A percentile compares a stretch with the other conserved stretches of the same genome.
These are phyloP conservation scores for Corynascus novoguineensis DNA, from an alignment of 495 filamentous ascomycete genomes.

Conservation along the genomic window DNA sequence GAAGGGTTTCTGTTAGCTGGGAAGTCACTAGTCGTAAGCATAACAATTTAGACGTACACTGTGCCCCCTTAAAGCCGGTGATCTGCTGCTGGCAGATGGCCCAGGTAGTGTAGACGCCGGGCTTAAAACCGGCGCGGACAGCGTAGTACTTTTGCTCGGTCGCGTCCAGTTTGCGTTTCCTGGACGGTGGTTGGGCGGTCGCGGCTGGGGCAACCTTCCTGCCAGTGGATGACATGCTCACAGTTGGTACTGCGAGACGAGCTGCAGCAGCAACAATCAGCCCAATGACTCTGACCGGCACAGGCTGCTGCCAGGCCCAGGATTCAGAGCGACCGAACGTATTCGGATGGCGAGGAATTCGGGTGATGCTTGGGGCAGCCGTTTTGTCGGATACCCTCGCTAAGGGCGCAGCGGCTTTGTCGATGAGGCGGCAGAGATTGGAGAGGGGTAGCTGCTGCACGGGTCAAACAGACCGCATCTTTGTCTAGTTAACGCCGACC, in stretches of 20 bases:
- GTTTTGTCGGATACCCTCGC: neutral
- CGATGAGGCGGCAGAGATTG: neutral
- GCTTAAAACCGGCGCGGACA: slow-evolving; percentile 67
- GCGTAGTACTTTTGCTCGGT: slow-evolving; percentile 72
- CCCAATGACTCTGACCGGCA: neutral
- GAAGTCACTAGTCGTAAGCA: neutral
- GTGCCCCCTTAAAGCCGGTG: slow-evolving; percentile 76
- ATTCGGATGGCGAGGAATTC: neutral
- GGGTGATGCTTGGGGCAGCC: neutral
- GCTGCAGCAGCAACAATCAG: neutral
- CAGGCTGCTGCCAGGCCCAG: neutral
- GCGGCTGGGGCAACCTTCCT: neutral
- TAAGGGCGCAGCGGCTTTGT: neutral
- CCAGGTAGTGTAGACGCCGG: slow-evolving; percentile 87
- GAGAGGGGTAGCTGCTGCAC: slow-evolving; percentile 8
- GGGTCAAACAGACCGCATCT: slow-evolving; percentile 8
- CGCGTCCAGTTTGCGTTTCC: slow-evolving; percentile 39
- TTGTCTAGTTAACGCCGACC: neutral
- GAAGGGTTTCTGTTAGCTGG: slow-evolving; percentile 14
- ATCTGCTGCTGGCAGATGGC: slow-evolving; percentile 74
- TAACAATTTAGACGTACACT: slow-evolving; percentile 49
- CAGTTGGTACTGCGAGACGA: neutral
- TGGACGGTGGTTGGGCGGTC: slow-evolving; percentile 17
- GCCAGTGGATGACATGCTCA: neutral
- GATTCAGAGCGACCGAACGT: neutral